A percentile compares a stretch with the other conserved stretches of the same genome.
These are phyloP conservation scores for Tephrocybe sp. DNA, from an alignment of 768 basidiomycete genomes.

Conservation along the genomic window DNA sequence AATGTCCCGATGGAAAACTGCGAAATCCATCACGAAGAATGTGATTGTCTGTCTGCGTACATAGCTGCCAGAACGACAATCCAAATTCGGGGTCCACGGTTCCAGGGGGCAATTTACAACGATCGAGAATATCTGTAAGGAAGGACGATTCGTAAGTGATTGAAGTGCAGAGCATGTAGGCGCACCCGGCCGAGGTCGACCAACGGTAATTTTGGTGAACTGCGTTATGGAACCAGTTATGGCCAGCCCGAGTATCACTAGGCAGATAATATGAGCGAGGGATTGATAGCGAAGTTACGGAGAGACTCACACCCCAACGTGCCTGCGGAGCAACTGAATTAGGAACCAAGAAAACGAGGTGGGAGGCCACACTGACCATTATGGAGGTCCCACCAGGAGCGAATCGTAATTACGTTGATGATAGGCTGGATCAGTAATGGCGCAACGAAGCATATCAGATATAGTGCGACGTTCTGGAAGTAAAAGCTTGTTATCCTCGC, in stretches of 20 bases:
- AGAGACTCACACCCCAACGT: constrained; percentile 43
- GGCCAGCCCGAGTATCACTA: constrained; percentile 71
- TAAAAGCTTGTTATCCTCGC: background rate
- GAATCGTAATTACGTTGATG: constrained; percentile 68
- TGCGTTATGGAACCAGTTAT: constrained; percentile 83
- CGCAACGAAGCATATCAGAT: constrained; percentile 53
- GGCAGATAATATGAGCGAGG: background rate
- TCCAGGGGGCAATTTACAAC: constrained; percentile 69
- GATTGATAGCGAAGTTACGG: too few relatives aligned
- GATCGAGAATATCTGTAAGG: constrained; percentile 54
- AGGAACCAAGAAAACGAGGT: constrained; percentile 1
- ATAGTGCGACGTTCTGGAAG: constrained; percentile 44
- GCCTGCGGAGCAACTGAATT: constrained; percentile 24
- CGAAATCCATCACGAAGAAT: constrained; percentile 82
- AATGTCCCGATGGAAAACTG: constrained; percentile 91
- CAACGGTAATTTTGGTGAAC: constrained; percentile 81
- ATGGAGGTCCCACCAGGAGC: constrained; percentile 91
- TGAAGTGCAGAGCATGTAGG: background rate
- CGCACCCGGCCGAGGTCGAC: constrained; percentile 82
- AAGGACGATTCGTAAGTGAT: background rate
- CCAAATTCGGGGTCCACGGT: constrained; percentile 69
- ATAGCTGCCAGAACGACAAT: constrained; percentile 71
- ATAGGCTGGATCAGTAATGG: constrained; percentile 69
- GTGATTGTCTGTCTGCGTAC: constrained; percentile 61
- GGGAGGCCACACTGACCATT: constrained; percentile 40